Evolutionary conservation across 257 asterid species (phyloP).

Genomic region (Rhazya stricta): DNA sequence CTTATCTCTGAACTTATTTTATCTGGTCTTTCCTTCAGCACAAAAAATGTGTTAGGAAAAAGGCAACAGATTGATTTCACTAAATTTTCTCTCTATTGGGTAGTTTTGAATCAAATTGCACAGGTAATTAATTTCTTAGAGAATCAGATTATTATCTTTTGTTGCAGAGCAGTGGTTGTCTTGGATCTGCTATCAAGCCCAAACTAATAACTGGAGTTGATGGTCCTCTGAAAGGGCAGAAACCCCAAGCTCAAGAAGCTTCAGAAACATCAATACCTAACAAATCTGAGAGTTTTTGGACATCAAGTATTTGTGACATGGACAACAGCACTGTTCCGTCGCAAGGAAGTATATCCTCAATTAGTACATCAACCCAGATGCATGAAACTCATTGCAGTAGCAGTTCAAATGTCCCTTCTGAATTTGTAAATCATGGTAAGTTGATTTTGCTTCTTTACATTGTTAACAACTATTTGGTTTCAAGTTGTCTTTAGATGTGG

Average conservation of each 20-base stretch:
- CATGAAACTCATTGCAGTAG: slow-evolving; percentile 45
- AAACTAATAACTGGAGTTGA: slow-evolving; percentile 39
- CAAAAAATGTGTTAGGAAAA: neutral
- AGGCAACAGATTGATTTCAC: neutral
- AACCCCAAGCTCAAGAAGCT: slow-evolving; percentile 18
- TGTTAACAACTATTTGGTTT: neutral
- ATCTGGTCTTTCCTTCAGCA: neutral
- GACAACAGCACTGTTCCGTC: slow-evolving; percentile 51
- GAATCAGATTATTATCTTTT: slow-evolving; percentile 27
- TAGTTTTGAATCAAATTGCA: neutral
- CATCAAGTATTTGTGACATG: slow-evolving; percentile 58
- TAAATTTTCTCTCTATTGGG: neutral
- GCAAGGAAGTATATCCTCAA: slow-evolving; percentile 56
- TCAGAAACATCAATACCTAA: slow-evolving; percentile 31
- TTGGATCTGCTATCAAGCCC: slow-evolving; percentile 59
- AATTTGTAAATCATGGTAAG: slow-evolving; percentile 73
- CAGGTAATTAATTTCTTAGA: slow-evolving; percentile 36
- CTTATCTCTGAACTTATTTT: neutral
- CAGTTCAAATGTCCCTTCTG: slow-evolving; percentile 48
- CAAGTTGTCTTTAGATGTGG: neutral
- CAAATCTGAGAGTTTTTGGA: slow-evolving; percentile 59
- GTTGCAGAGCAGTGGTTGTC: slow-evolving; percentile 94
- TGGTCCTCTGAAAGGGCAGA: slow-evolving; percentile 37
- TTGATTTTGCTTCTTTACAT: slow-evolving; percentile 12
- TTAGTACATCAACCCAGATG: slow-evolving; percentile 47